Evolutionary conservation across 2,329 filamentous ascomycete genomes (phyloP).

Genomic region (Exophiala viscosa): DNA sequence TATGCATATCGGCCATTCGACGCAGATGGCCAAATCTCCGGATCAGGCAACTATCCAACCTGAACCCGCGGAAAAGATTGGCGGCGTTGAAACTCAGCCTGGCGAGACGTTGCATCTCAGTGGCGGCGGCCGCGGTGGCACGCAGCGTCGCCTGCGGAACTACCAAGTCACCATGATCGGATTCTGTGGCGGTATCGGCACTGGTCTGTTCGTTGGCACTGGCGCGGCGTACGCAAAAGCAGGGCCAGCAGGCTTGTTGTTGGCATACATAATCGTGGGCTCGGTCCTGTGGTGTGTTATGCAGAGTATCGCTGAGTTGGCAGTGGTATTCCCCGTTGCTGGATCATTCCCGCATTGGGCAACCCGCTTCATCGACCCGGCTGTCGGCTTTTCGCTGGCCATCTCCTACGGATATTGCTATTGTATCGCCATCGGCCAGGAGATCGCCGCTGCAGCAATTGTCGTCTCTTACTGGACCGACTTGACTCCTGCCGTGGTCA

Average conservation of each 20-base stretch:
- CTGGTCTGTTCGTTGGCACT: not conserved
- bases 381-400: not conserved
- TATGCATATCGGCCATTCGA: too few relatives aligned
- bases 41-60: too few relatives aligned
- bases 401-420: not conserved
- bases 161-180: not conserved
- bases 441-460: not conserved
- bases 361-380: not conserved
- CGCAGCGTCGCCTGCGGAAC: too few relatives aligned
- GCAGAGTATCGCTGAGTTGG: not conserved
- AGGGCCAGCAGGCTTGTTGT: not conserved
- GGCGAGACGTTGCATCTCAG: too few relatives aligned
- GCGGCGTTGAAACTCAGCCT: too few relatives aligned
- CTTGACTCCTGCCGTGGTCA: slow-evolving; percentile 40
- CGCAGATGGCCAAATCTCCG: too few relatives aligned
- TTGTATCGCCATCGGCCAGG: not conserved
- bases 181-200: not conserved
- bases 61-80: too few relatives aligned
- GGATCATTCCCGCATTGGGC: not conserved
- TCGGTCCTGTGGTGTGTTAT: not conserved
- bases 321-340: not conserved
- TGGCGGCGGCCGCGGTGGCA: too few relatives aligned
- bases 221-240: not conserved
- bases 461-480: not conserved
- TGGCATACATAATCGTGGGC: not conserved